Evolutionary conservation across 768 basidiomycete genomes (phyloP), one percentile per base, ranked within the genome.

Genomic region (Phaeolepiota aurea): DNA sequence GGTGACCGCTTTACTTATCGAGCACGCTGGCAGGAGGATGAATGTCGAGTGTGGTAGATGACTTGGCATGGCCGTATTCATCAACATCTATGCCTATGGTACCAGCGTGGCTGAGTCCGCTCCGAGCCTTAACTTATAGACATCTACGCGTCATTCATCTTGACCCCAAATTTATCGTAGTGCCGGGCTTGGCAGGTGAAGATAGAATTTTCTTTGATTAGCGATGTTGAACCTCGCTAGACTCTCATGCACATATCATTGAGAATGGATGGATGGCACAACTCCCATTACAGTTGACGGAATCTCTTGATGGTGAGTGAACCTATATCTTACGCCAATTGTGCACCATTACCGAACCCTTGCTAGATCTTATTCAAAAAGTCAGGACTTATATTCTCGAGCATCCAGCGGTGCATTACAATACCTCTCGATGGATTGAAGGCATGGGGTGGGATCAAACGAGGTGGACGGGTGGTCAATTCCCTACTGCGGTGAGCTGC

Each of bases 361-460:
- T n/a, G n/a, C n/a, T 34, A 85, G 88, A 88, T 38, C 69, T 88
- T 9, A 57, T 87, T 11, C 65, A 72, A 3, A 65, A 71, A 1
- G 61, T 91, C 22, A 78, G 77, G 42, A 47, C 57, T 1, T 81
- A 82, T 46, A 72, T 90, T 41, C 51, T 63, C 3, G 57, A 67
- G 1, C 74, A 78, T 39, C 76, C 83, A 0, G 76, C 78, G 28
- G 55, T 82, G 4, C 54, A 63, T 1, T 54, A 68, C 2, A 72
- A 86, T 51, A 64, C 61, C 2, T 62, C 69, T 2, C 62, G 53
- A 3, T 96, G 89, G 88, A 75, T 96, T 31, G 66, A 80, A 49
- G 92, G 90, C 9, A 75, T 84, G 66, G 93, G 93, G 3, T 98
- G 93, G 92, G 88, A 98, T 53, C 91, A 98, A 59, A 94, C 85